Evolutionary conservation across 1,139 yeast genomes (phyloP).

Genomic region (Yamadazyma diospyri): DNA sequence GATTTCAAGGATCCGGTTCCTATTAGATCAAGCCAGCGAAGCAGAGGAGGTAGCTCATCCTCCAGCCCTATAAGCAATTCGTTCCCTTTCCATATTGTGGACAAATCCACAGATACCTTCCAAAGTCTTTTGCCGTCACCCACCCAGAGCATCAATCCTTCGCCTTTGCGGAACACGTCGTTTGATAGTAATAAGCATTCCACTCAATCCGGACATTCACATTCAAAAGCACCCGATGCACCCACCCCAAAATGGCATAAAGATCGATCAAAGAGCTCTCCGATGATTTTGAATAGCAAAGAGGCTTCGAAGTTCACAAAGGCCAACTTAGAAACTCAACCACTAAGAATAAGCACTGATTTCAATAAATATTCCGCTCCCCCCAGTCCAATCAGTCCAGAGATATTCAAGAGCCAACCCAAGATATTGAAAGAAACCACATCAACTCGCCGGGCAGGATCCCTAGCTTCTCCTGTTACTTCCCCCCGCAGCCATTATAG

Average conservation of each 20-base stretch:
- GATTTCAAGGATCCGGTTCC: conserved; percentile 10
- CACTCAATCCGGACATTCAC: not conserved
- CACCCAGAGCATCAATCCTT: not conserved
- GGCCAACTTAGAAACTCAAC: conserved; percentile 2
- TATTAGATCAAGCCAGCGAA: conserved; percentile 7
- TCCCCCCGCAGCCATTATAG: not conserved
- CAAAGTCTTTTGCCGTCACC: not conserved
- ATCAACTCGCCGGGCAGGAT: not conserved
- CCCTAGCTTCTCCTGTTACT: not conserved
- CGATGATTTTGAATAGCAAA: not conserved
- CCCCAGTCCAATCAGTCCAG: conserved; percentile 7
- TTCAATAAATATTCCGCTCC: not conserved
- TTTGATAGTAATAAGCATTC: not conserved
- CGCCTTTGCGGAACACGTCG: not conserved
- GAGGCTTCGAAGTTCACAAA: conserved; percentile 1
- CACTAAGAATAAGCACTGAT: conserved; percentile 1
- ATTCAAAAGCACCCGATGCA: not conserved
- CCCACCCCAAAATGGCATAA: not conserved
- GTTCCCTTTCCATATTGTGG: not conserved
- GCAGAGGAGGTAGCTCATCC: not conserved
- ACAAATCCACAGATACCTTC: no score
- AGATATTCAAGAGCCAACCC: conserved; percentile 3
- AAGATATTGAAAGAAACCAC: not conserved
- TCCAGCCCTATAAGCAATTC: not conserved
- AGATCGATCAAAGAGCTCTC: conserved; percentile 6